Percentiles rank a stretch among this genome's conserved stretches.
Evolutionary conservation across 176 grass and related monocot species (phyloP).

Genomic region (Paspalum vaginatum): DNA sequence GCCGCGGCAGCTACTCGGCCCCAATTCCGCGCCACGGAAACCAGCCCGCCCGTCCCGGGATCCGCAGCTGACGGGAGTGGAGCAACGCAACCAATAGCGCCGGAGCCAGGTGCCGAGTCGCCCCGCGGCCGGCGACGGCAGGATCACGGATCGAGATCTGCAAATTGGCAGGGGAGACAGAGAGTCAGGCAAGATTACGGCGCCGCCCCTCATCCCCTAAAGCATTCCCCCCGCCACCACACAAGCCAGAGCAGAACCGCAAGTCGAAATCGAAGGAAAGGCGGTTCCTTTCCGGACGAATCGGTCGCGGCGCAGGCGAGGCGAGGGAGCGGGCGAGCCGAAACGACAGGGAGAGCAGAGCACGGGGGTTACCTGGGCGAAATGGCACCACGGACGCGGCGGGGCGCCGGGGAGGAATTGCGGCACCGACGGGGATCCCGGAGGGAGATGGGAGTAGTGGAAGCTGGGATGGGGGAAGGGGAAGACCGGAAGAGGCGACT

Average conservation of each 20-base stretch:
- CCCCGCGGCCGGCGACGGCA: background rate
- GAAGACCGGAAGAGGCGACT: background rate
- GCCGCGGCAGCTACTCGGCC: too few relatives aligned
- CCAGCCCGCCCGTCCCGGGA: background rate
- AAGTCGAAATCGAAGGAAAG: conserved; percentile 3
- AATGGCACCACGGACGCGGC: background rate
- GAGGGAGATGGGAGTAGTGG: too few relatives aligned
- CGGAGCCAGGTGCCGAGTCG: background rate
- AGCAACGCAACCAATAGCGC: background rate
- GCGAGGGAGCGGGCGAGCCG: background rate
- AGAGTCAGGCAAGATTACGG: background rate
- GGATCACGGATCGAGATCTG: conserved; percentile 41
- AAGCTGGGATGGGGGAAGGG: background rate
- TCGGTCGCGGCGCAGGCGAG: background rate
- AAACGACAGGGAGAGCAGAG: background rate
- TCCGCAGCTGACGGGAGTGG: background rate
- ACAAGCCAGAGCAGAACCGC: background rate
- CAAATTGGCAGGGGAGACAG: background rate
- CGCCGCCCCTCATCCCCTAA: too few relatives aligned
- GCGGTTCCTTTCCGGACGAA: conserved; percentile 14
- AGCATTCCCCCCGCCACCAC: too few relatives aligned
- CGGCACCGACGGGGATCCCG: background rate
- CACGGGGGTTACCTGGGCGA: conserved; percentile 28
- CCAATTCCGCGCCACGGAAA: background rate
- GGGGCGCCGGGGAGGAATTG: background rate